Conservation (phyloP, 2,329 filamentous ascomycete genomes). For the Chlorencoelia australis region DNA sequence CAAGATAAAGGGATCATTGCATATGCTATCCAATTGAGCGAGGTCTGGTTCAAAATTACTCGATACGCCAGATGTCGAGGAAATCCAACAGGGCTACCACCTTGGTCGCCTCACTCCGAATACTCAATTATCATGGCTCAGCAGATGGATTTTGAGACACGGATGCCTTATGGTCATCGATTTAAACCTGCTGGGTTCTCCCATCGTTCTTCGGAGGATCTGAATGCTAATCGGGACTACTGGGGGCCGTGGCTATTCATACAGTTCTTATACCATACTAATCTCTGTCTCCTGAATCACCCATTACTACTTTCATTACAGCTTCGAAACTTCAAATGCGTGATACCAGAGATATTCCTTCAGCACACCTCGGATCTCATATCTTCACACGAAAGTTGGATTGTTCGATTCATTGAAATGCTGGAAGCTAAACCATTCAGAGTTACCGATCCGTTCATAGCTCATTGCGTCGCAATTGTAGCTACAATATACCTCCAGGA, state of each 20-base stretch:
- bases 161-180: constrained; percentile 39
- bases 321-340: constrained; percentile 41
- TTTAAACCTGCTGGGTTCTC: constrained; percentile 39
- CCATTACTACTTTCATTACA: constrained; percentile 42
- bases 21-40: constrained; percentile 36
- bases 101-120: constrained; percentile 41
- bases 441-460: constrained; percentile 37
- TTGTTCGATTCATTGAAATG: constrained; percentile 40
- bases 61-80: constrained; percentile 37
- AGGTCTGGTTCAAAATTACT: constrained; percentile 38
- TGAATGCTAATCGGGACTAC: constrained; percentile 37
- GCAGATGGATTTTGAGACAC: constrained; percentile 42
- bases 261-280: constrained; percentile 43
- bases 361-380: constrained; percentile 43
- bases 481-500: constrained; percentile 45
- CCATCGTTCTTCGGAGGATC: constrained; percentile 31
- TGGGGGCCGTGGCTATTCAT: constrained; percentile 44
- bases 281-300: constrained; percentile 43
- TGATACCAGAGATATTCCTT: constrained; percentile 43
- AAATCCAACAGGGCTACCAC: constrained; percentile 33
- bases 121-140: constrained; percentile 39
- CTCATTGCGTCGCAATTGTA: constrained; percentile 40
- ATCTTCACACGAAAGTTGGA: constrained; percentile 41
- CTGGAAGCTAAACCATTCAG: constrained; percentile 35
- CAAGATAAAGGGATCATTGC: constrained; percentile 32